Percentiles rank a stretch among this genome's conserved stretches.
phyloP scores from a whole-genome alignment of 1,139 yeast genomes.

The Debaryomycetaceae sp. region DNA sequence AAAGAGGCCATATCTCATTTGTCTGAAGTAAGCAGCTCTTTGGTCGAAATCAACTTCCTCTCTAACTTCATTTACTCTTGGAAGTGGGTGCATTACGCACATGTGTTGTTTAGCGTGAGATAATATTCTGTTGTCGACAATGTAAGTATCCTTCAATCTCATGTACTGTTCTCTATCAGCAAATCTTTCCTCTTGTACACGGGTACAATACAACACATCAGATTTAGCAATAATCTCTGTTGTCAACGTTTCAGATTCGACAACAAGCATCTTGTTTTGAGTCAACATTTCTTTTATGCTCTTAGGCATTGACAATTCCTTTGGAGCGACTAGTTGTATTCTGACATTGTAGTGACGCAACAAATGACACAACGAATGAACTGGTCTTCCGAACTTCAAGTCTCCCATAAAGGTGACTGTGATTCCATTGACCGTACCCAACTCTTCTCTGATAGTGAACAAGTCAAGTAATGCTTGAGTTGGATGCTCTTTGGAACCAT shows the following conservation, averaged over 20 bases:
- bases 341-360: slow-evolving; percentile 91
- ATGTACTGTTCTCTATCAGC: slow-evolving; percentile 71
- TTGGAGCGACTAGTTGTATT: slow-evolving; percentile 88
- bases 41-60: slow-evolving; percentile 99
- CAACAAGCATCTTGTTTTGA: slow-evolving; percentile 62
- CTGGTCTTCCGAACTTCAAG: slow-evolving; percentile 96
- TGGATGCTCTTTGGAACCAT: slow-evolving; percentile 97
- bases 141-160: slow-evolving; percentile 84
- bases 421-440: slow-evolving; percentile 97
- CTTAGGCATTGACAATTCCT: slow-evolving; percentile 79
- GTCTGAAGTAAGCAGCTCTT: slow-evolving; percentile 98
- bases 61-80: slow-evolving; percentile 92
- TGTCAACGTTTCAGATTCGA: slow-evolving; percentile 73
- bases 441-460: slow-evolving; percentile 97
- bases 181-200: slow-evolving; percentile 97
- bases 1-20: slow-evolving; percentile 96
- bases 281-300: slow-evolving; percentile 63
- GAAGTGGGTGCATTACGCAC: slow-evolving; percentile 99
- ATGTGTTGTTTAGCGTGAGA: slow-evolving; percentile 94
- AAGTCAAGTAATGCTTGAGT: slow-evolving; percentile 96
- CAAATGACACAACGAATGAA: slow-evolving; percentile 90
- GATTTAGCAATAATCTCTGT: slow-evolving; percentile 82
- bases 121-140: slow-evolving; percentile 88
- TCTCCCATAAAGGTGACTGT: slow-evolving; percentile 99
- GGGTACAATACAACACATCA: slow-evolving; percentile 95